phyloP scores from a whole-genome alignment of 1,139 yeast genomes.

The Taphrina populina region DNA sequence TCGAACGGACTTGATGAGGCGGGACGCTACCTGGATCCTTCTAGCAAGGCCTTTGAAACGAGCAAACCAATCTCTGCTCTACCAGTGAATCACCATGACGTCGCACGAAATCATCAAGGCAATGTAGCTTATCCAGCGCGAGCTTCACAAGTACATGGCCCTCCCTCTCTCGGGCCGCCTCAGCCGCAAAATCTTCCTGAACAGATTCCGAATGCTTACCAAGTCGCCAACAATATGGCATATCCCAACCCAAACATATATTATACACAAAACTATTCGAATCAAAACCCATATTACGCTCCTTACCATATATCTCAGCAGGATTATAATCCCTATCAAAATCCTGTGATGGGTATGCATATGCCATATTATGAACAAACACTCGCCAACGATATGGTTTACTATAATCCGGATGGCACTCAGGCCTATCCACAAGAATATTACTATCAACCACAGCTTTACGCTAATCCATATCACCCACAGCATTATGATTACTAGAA shows the following conservation, averaged over 20 bases:
- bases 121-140: too few species aligned
- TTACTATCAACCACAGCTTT: slow-evolving; percentile 1
- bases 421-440: slow-evolving; percentile 20
- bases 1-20: too few species aligned
- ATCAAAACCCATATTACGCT: not conserved
- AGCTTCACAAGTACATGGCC: slow-evolving; percentile 11
- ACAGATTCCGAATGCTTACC: slow-evolving; percentile 6
- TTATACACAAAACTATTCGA: not conserved
- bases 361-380: slow-evolving; percentile 12
- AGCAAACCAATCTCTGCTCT: too few species aligned
- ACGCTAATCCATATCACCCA: slow-evolving; percentile 5
- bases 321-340: slow-evolving; percentile 2
- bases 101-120: too few species aligned
- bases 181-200: slow-evolving; percentile 18
- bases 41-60: too few species aligned
- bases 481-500: slow-evolving; percentile 16
- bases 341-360: slow-evolving; percentile 1
- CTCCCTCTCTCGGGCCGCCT: slow-evolving; percentile 14
- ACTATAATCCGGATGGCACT: slow-evolving; percentile 12
- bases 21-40: too few species aligned
- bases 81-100: too few species aligned
- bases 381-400: slow-evolving; percentile 1
- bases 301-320: not conserved
- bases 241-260: not conserved
- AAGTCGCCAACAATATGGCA: not conserved